These are phyloP conservation scores for Yamadazyma triangularis DNA, from an alignment of 1,139 yeast species.

Conservation along the genomic window DNA sequence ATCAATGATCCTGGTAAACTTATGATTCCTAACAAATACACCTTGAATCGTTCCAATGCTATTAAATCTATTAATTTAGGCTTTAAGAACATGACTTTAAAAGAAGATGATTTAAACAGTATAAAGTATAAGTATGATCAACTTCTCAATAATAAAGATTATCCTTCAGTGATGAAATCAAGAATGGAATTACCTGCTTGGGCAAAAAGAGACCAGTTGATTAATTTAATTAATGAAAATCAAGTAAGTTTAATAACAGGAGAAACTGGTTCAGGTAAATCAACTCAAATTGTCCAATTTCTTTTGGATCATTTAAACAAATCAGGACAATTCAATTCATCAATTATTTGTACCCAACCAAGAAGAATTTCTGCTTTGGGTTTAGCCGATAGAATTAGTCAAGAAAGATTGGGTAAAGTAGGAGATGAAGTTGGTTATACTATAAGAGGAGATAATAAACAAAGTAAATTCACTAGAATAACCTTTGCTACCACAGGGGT, in stretches of 20 bases:
- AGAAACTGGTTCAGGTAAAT: conserved; percentile 96
- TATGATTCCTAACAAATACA: conserved; percentile 11
- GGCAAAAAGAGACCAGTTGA: conserved; percentile 55
- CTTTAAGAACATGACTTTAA: no score
- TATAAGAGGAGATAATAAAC: conserved; percentile 84
- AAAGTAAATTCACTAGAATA: conserved; percentile 58
- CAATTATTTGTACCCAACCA: conserved; percentile 89
- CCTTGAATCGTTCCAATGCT: not conserved
- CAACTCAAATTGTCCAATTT: conserved; percentile 90
- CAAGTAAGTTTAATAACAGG: conserved; percentile 82
- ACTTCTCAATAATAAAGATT: conserved; percentile 1
- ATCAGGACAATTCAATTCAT: conserved; percentile 45
- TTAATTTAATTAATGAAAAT: conserved; percentile 51
- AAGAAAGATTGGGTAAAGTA: conserved; percentile 63
- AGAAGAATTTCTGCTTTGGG: conserved; percentile 95
- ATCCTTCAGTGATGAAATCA: conserved; percentile 13
- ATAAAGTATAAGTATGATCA: not conserved
- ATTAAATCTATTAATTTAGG: not conserved
- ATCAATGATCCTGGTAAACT: conserved; percentile 66
- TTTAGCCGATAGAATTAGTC: conserved; percentile 86
- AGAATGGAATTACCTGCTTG: conserved; percentile 79
- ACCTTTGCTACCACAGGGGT: conserved; percentile 94
- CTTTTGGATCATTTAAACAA: conserved; percentile 59
- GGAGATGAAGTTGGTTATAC: conserved; percentile 87
- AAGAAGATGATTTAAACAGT: not conserved